Conservation (phyloP, 2,329 filamentous ascomycete genomes). For the Fusarium austroafricanum region DNA sequence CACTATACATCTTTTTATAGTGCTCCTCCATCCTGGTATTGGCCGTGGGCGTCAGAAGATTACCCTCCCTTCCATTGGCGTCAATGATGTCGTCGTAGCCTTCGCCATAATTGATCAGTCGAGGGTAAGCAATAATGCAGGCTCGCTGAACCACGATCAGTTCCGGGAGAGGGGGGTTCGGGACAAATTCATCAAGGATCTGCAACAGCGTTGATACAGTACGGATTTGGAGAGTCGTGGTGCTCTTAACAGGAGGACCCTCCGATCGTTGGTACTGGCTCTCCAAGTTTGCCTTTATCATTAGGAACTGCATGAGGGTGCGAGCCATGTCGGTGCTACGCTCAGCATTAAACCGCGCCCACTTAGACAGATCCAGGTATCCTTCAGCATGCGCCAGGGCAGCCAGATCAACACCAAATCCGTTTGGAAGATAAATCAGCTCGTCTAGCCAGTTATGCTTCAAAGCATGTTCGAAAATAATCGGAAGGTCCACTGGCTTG, state of each 20-base stretch:
- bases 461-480: constrained; percentile 72
- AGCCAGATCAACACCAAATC: constrained; percentile 88
- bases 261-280: constrained; percentile 79
- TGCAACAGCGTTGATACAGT: constrained; percentile 85
- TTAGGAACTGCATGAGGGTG: constrained; percentile 81
- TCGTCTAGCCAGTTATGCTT: constrained; percentile 88
- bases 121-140: constrained; percentile 92
- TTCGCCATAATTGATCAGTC: constrained; percentile 95
- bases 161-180: constrained; percentile 70
- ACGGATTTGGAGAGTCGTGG: constrained; percentile 82
- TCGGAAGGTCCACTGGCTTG: constrained; percentile 65
- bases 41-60: constrained; percentile 80
- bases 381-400: constrained; percentile 85
- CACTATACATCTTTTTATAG: constrained; percentile 97
- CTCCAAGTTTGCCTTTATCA: constrained; percentile 87
- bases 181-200: constrained; percentile 78
- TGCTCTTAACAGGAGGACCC: constrained; percentile 66
- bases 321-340: constrained; percentile 74
- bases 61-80: constrained; percentile 82
- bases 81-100: constrained; percentile 94
- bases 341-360: constrained; percentile 79
- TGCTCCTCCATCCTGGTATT: constrained; percentile 96
- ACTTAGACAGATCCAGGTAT: constrained; percentile 82
- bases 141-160: constrained; percentile 84
- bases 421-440: constrained; percentile 80